Base-by-base conservation (phyloP, 441 rosid species). In the Sinapis alba region DNA sequence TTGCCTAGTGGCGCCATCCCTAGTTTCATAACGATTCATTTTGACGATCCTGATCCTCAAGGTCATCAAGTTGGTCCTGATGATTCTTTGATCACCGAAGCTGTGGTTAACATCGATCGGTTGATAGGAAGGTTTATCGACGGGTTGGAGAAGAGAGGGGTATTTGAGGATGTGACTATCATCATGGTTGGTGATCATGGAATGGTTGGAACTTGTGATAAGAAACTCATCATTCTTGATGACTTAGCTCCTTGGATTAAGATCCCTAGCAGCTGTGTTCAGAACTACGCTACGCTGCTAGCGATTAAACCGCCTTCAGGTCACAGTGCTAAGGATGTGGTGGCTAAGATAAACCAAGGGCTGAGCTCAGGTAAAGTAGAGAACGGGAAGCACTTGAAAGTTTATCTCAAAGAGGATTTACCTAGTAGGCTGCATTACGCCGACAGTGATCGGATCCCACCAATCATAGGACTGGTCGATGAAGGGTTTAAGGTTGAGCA, bases 121-220 rank as follows among this genome's bases (percentile, higher is more conserved):
- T 62, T 95, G 83, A 91, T 95, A 13, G 99, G 98, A 63, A 92
- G 84, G 82, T 62, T 95, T 74, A 91, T 95, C 21, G 50, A 79
- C 57, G 99, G 99, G 34, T 65, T 95, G 23, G 94, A 92, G 59
- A 86, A 84, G 69, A 87, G 93, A 84, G 97, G 93, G 65, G 76
- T 91, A 60, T 92, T 95, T 50, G 93, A 92, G 80, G 97, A 92
- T 84, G 97, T 88, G 73, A 82, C 69, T 38, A 80, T 95, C 63
- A 87, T 92, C 59, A 79, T 95, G 90, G 90, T 91, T 16, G 98
- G 99, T 70, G 99, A 92, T 81, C 99, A 95, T 83, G 99, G 99
- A 23, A 95, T 95, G 98, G 99, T 95, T 50, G 98, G 99, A 28
- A 95, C 94, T n/a, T 95, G 99, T 62, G 97, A 88, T 79, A 84